phyloP scores from a whole-genome alignment of 306 rosid genomes.

The Glycine soja region DNA sequence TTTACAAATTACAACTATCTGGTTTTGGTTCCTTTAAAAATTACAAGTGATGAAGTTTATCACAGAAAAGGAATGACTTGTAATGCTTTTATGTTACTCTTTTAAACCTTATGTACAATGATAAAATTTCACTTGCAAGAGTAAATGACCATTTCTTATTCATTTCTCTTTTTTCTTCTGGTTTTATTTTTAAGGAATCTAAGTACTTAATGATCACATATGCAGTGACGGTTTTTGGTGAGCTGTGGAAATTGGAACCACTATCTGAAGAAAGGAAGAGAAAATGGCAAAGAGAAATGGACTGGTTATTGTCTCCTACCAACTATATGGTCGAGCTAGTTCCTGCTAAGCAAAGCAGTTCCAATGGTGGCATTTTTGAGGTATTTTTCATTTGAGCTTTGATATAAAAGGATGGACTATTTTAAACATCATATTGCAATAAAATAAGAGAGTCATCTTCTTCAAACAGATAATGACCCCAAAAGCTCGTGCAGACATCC shows the following conservation, averaged over 20 bases:
- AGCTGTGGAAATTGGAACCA: constrained; percentile 96
- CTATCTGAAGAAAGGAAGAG: constrained; percentile 77
- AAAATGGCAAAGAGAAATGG: constrained; percentile 88
- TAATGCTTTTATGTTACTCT: constrained; percentile 13
- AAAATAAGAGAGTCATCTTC: constrained; percentile 35
- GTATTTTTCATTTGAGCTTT: constrained; percentile 53
- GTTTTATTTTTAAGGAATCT: constrained; percentile 25
- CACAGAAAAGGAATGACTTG: not conserved
- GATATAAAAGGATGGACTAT: constrained; percentile 4
- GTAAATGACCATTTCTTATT: constrained; percentile 15
- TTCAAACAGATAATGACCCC: constrained; percentile 89
- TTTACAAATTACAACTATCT: not conserved
- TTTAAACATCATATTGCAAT: constrained; percentile 19
- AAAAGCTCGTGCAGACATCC: constrained; percentile 88
- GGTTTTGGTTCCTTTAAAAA: constrained; percentile 16
- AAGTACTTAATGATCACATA: constrained; percentile 32
- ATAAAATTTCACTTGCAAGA: constrained; percentile 31
- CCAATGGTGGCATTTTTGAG: constrained; percentile 85
- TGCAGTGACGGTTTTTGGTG: constrained; percentile 89
- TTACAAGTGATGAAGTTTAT: constrained; percentile 1
- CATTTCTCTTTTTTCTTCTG: constrained; percentile 32
- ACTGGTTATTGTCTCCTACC: constrained; percentile 92
- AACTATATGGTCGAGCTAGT: constrained; percentile 95
- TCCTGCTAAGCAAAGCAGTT: constrained; percentile 88
- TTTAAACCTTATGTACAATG: not conserved